phyloP scores from a whole-genome alignment of 441 rosid genomes.

The Geranium incanum region DNA sequence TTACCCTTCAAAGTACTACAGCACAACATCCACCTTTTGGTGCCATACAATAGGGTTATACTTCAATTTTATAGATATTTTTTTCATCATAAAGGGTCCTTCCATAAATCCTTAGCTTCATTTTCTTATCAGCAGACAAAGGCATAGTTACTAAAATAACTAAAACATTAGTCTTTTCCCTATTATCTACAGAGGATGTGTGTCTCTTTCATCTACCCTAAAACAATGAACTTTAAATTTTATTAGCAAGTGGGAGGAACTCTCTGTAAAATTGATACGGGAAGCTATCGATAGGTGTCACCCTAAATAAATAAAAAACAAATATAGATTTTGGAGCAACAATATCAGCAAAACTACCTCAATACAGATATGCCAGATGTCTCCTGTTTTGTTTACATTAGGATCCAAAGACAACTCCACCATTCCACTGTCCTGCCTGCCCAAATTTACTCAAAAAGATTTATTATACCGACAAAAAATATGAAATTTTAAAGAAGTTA shows the following conservation, averaged over 20 bases:
- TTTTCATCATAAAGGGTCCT: too few relatives aligned
- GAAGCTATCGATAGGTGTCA: neutral
- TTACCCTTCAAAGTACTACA: too few relatives aligned
- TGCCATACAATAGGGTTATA: too few relatives aligned
- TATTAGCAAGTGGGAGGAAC: neutral
- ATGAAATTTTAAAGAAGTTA: conserved; percentile 13
- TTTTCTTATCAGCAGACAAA: too few relatives aligned
- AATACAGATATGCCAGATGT: conserved; percentile 76
- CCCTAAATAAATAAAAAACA: neutral
- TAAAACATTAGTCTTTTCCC: neutral
- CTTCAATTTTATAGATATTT: too few relatives aligned
- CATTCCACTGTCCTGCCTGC: conserved; percentile 31
- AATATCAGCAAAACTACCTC: conserved; percentile 44
- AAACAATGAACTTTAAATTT: neutral
- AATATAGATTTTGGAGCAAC: conserved; percentile 11
- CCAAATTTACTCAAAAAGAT: conserved; percentile 27
- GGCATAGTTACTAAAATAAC: too few relatives aligned
- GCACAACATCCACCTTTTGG: too few relatives aligned
- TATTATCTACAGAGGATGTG: neutral
- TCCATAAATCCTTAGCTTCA: too few relatives aligned
- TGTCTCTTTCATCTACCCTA: neutral
- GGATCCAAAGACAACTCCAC: conserved; percentile 41
- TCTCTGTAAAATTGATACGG: neutral
- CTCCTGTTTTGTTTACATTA: conserved; percentile 49
- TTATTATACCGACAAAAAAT: conserved; percentile 9